Base-by-base conservation (phyloP, 2,329 filamentous ascomycete genomes). In the Botrytis deweyae region DNA sequence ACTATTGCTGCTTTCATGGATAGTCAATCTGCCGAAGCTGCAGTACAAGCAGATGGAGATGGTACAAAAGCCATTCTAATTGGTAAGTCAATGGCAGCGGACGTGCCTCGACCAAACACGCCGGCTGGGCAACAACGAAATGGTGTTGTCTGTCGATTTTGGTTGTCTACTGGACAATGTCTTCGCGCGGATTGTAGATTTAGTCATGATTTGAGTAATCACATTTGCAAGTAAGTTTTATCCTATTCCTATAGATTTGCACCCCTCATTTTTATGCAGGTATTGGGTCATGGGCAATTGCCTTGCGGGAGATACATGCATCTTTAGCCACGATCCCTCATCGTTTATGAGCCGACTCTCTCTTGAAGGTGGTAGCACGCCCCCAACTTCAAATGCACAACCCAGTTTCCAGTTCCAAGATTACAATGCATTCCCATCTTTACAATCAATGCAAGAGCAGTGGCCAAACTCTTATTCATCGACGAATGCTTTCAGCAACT, bases 261-360 rank as follows among this genome's bases (percentile, higher is more conserved):
- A 36, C 58, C 73, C 75, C 70, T 72, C 40, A 72, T 78, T 72
- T 73, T 76, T 73, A 72, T 67, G 70, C 71, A 96, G 93, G 82
- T 98, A 98, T 82, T 99, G 95, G 93, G 88, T 99, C 71, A 94
- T 94, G 84, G 96, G 96, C 1, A 98, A 95, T 80, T 99, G 96
- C 81, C 88, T 99, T 49, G 96, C 96, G 33, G 95, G 96, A 52
- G 92, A 94, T 73, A 95, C 94, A 4, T 99, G 96, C 82, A 93
- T 97, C 74, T 99, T 99, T 84, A 98, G 95, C 22, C 96, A 99
- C 83, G 96, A 99, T 79, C 96, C 96, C 3, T 90, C 94, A 1
- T 89, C 94, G 77, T 88, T 98, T 22, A 90, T 97, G 84, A 94
- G 92, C 79, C 93, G 93, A 78, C 88, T 99, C 76, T 90, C 87